These are phyloP conservation scores for Otatea glauca DNA, from an alignment of 176 grass and related monocot genomes.

Conservation along the genomic window DNA sequence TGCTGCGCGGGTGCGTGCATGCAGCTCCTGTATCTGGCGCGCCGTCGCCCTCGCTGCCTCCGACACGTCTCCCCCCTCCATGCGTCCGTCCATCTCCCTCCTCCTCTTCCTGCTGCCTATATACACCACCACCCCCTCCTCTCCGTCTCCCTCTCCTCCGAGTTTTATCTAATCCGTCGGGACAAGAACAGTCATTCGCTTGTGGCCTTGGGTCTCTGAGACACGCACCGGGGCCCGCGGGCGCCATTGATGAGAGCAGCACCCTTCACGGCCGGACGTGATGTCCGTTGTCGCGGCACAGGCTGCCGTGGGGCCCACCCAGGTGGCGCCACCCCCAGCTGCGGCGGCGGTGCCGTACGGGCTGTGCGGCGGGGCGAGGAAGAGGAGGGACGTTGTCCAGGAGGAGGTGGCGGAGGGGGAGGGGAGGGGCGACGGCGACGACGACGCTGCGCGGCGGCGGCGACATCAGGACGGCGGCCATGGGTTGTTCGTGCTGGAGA, in stretches of 20 bases:
- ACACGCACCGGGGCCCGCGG: slow-evolving; percentile 3
- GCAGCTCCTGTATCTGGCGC: slow-evolving; percentile 34
- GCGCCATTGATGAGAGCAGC: slow-evolving; percentile 51
- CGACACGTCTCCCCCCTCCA: slow-evolving; percentile 42
- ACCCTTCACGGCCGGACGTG: slow-evolving; percentile 20
- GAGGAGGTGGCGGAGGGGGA: not conserved
- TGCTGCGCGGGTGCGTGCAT: too few species aligned
- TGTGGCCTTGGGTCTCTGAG: slow-evolving; percentile 26
- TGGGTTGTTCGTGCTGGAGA: slow-evolving; percentile 62
- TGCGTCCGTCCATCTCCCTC: not conserved
- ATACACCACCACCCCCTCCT: slow-evolving; percentile 36
- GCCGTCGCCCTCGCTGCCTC: slow-evolving; percentile 47
- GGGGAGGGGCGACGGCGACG: not conserved
- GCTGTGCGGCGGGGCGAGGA: slow-evolving; percentile 48
- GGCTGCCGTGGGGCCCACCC: not conserved
- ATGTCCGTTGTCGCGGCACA: slow-evolving; percentile 49
- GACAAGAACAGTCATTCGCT: not conserved
- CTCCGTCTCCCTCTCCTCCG: not conserved
- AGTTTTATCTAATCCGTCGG: not conserved
- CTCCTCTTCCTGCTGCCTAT: slow-evolving; percentile 7
- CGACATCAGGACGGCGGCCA: not conserved
- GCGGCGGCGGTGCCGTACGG: slow-evolving; percentile 8
- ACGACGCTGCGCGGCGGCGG: not conserved
- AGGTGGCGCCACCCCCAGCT: not conserved
- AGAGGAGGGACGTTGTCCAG: slow-evolving; percentile 63